These are phyloP conservation scores for Mucor piriformis DNA, from an alignment of 371 early-diverging fungal genomes.

Conservation along the genomic window DNA sequence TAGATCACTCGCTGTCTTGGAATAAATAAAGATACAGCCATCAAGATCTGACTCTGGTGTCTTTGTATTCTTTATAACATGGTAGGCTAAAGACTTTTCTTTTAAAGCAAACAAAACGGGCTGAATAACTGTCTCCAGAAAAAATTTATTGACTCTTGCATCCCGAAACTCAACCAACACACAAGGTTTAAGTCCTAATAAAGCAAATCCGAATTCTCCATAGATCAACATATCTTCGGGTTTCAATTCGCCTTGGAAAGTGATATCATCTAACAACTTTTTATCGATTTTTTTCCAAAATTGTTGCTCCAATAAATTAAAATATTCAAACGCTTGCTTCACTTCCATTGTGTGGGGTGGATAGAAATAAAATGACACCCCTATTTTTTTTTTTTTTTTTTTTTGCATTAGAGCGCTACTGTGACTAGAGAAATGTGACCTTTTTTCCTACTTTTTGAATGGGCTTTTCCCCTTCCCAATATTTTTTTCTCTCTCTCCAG, in stretches of 20 bases:
- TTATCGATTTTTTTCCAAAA: slow-evolving; percentile 22
- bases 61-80: slow-evolving; percentile 18
- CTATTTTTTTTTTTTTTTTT: neutral
- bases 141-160: slow-evolving; percentile 25
- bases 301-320: slow-evolving; percentile 15
- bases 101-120: slow-evolving; percentile 31
- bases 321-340: slow-evolving; percentile 21
- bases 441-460: neutral
- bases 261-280: slow-evolving; percentile 12
- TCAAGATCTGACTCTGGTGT: slow-evolving; percentile 21
- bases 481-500: neutral
- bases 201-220: slow-evolving; percentile 67
- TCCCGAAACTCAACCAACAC: slow-evolving; percentile 54
- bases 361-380: neutral
- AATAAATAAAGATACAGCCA: slow-evolving; percentile 19
- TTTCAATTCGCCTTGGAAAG: slow-evolving; percentile 19
- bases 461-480: neutral
- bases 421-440: neutral
- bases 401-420: too few species aligned
- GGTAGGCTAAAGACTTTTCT: slow-evolving; percentile 18
- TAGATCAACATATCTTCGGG: slow-evolving; percentile 51
- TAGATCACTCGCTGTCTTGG: neutral
- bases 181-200: slow-evolving; percentile 63
- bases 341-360: slow-evolving; percentile 13
- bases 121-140: slow-evolving; percentile 36